Percentiles rank a stretch among this genome's conserved stretches.
These are phyloP conservation scores for Penicillium herquei DNA, from an alignment of 495 filamentous ascomycete species.

Conservation along the genomic window DNA sequence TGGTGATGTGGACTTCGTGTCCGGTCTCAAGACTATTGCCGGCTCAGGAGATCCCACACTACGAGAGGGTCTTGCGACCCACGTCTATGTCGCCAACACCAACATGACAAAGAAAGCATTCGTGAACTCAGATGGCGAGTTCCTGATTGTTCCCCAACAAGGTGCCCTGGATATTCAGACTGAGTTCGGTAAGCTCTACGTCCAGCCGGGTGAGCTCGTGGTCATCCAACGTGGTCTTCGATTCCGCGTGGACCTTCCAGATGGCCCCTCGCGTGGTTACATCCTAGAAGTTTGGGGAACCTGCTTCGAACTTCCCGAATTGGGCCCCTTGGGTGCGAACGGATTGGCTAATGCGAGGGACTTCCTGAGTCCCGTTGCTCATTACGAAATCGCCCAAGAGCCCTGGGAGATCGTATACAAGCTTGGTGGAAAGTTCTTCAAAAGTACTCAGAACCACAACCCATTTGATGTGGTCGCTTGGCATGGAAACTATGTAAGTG, in stretches of 20 bases:
- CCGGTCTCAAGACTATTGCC: slow-evolving; percentile 48
- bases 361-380: slow-evolving; percentile 44
- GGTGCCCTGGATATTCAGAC: slow-evolving; percentile 50
- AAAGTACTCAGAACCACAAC: slow-evolving; percentile 46
- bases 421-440: slow-evolving; percentile 51
- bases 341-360: slow-evolving; percentile 51
- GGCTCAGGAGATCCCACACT: slow-evolving; percentile 51
- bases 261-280: slow-evolving; percentile 48
- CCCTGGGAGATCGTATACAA: slow-evolving; percentile 51
- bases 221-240: slow-evolving; percentile 49
- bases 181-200: slow-evolving; percentile 46
- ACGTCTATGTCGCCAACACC: slow-evolving; percentile 45
- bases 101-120: slow-evolving; percentile 47
- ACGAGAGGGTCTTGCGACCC: slow-evolving; percentile 47
- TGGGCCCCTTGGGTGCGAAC: slow-evolving; percentile 51
- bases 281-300: slow-evolving; percentile 51
- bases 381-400: slow-evolving; percentile 39
- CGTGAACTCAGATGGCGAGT: slow-evolving; percentile 52
- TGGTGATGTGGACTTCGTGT: slow-evolving; percentile 41
- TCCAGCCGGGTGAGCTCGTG: slow-evolving; percentile 48
- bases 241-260: slow-evolving; percentile 45
- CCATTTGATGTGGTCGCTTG: slow-evolving; percentile 55
- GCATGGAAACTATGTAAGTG: slow-evolving; percentile 50
- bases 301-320: slow-evolving; percentile 48
- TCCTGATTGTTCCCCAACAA: slow-evolving; percentile 48